Base-by-base conservation (phyloP, 2,329 filamentous ascomycete genomes). In the Coniochaeta hoffmannii region DNA sequence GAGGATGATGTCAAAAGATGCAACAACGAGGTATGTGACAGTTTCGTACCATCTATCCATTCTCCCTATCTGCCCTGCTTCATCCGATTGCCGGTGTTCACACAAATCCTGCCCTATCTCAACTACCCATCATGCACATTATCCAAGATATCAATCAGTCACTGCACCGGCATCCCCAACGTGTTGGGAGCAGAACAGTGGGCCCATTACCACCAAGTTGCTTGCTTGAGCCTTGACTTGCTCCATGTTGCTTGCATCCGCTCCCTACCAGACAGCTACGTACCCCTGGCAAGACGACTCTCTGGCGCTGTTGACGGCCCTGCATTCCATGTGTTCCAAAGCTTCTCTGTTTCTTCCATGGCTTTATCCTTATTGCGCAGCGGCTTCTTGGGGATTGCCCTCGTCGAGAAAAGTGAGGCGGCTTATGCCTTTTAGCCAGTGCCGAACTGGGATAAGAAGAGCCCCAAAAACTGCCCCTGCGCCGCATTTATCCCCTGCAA, bases 1-100 rank as follows among this genome's bases (percentile, higher is more conserved):
- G 64, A 78, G 77, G 62, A 79, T 84, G 76, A 78, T 78, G 74
- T 83, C 80, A 71, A 83, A 73, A 80, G 41, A 46, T 28, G 2
- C 41, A 12, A 24, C 41, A 12, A 24, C 41, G 9, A 46, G 41
- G 41, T 46, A 28, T 46, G 41, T 46, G 83, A 77, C 68, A 80
- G 77, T 41, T 22, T 9, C 56, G 53, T n/a, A n/a, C 60, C 55
- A 54, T 60, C 61, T 56, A 59, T 58, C 62, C 56, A 58, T 60
- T 63, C 58, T 53, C 59, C 53, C 60, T 63, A 61, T 59, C 51
- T 59, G 57, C 60, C 53, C 15, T 41, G n/a, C 36, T 41, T 41
- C 36, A 41, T 61, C 61, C 59, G 60, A 28, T 64, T 61, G 14
- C 28, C 49, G 15, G n/a, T n/a, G n/a, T n/a, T n/a, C n/a, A n/a